Conservation (phyloP, 371 early-diverging fungal species). For the Mortierella sp. region DNA sequence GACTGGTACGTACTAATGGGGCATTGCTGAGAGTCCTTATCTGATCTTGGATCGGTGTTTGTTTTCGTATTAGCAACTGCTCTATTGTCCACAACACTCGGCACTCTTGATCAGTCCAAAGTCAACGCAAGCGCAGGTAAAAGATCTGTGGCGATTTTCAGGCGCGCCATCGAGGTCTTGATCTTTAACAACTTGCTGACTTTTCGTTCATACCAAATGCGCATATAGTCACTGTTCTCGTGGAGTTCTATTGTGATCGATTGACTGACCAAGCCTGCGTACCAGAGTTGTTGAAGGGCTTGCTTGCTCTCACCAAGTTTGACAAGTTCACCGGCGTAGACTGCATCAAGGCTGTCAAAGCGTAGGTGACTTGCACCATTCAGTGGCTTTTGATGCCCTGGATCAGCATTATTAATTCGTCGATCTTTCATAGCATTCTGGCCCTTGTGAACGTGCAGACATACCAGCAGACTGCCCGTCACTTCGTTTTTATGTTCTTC, state of each 20-base stretch:
- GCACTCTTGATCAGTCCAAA: slow-evolving; percentile 54
- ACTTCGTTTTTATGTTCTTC: slow-evolving; percentile 64
- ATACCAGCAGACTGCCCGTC: slow-evolving; percentile 68
- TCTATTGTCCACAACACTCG: slow-evolving; percentile 47
- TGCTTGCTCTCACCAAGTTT: slow-evolving; percentile 69
- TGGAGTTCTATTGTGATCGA: slow-evolving; percentile 82
- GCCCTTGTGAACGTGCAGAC: slow-evolving; percentile 69
- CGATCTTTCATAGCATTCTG: slow-evolving; percentile 57
- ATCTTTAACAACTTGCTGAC: background rate
- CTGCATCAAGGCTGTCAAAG: slow-evolving; percentile 66
- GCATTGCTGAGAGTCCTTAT: background rate
- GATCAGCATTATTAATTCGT: background rate
- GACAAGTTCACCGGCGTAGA: slow-evolving; percentile 68
- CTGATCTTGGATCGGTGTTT: background rate
- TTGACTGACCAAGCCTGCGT: slow-evolving; percentile 81
- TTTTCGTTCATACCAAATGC: slow-evolving; percentile 12
- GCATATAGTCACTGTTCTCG: slow-evolving; percentile 69
- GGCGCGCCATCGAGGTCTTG: background rate
- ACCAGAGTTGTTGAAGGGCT: slow-evolving; percentile 73
- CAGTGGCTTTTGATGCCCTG: background rate
- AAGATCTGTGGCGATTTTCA: background rate
- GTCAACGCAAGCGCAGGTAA: slow-evolving; percentile 52
- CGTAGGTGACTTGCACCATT: slow-evolving; percentile 49
- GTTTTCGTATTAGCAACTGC: slow-evolving; percentile 34
- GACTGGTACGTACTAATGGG: background rate